Evolutionary conservation across 1,284 basidiomycete genomes (phyloP).

Genomic region (Porodaedalea pini): DNA sequence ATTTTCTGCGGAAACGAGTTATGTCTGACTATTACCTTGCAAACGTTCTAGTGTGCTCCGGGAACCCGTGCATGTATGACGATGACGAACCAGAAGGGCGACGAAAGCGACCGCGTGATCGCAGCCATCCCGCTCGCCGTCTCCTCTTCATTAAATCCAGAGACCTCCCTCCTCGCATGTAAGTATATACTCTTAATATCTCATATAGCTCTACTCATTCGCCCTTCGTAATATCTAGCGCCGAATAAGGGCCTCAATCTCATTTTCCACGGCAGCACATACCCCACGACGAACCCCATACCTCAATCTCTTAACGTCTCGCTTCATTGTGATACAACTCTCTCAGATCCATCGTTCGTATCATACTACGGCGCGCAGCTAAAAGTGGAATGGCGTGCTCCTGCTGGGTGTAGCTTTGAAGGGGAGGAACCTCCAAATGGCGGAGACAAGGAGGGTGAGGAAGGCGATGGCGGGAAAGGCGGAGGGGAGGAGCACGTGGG

Average conservation of each 20-base stretch:
- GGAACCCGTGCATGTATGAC: slow-evolving; percentile 72
- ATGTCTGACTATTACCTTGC: not conserved
- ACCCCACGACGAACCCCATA: slow-evolving; percentile 45
- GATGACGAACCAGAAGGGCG: slow-evolving; percentile 56
- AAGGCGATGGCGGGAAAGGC: slow-evolving; percentile 30
- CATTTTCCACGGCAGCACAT: slow-evolving; percentile 56
- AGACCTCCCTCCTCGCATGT: slow-evolving; percentile 44
- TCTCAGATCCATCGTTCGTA: slow-evolving; percentile 47
- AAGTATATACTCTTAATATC: slow-evolving; percentile 29
- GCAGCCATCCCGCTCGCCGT: slow-evolving; percentile 65
- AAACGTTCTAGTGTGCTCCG: slow-evolving; percentile 50
- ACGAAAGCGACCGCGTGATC: slow-evolving; percentile 51
- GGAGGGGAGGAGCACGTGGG: slow-evolving; percentile 45
- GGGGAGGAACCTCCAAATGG: slow-evolving; percentile 35
- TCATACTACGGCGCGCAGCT: slow-evolving; percentile 58
- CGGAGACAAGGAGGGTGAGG: slow-evolving; percentile 32
- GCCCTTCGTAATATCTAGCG: slow-evolving; percentile 31
- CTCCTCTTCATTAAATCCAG: slow-evolving; percentile 39
- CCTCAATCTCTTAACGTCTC: slow-evolving; percentile 59
- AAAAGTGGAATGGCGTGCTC: slow-evolving; percentile 55
- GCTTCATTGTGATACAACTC: slow-evolving; percentile 50
- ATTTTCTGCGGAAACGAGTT: too few relatives aligned
- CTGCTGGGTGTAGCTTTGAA: slow-evolving; percentile 47
- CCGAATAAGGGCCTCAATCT: slow-evolving; percentile 51
- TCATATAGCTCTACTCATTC: not conserved